Evolutionary conservation across 768 basidiomycete genomes (phyloP).

Genomic region (Boletus tylopilopsis): DNA sequence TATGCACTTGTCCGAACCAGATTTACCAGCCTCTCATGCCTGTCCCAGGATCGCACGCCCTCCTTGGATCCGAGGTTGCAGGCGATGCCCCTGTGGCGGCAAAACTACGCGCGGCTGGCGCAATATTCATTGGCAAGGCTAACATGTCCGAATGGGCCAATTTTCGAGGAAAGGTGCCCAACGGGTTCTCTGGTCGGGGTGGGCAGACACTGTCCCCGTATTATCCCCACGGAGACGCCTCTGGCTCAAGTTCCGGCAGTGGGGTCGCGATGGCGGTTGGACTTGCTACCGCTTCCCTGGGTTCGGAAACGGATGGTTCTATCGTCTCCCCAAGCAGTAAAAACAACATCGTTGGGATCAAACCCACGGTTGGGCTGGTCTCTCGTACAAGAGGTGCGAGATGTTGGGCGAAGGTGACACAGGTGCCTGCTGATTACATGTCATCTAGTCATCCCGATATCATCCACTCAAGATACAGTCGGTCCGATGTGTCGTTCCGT

Average conservation of each 20-base stretch:
- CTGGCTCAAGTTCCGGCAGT: constrained; percentile 43
- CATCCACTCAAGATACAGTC: constrained; percentile 53
- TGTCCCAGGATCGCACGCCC: constrained; percentile 31
- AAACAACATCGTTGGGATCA: constrained; percentile 42
- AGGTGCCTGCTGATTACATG: neutral
- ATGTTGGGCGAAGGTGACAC: neutral
- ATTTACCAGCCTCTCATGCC: neutral
- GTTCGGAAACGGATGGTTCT: constrained; percentile 49
- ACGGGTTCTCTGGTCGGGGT: constrained; percentile 45
- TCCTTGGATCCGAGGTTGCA: constrained; percentile 34
- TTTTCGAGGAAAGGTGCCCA: constrained; percentile 36
- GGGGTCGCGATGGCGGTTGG: constrained; percentile 42
- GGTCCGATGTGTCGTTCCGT: constrained; percentile 56
- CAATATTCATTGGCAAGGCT: constrained; percentile 41
- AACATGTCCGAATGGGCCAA: constrained; percentile 46
- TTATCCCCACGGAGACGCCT: constrained; percentile 38
- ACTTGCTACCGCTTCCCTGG: constrained; percentile 40
- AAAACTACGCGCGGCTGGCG: constrained; percentile 30
- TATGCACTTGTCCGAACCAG: constrained; percentile 1
- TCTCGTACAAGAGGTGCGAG: constrained; percentile 34
- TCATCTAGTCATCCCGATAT: constrained; percentile 51
- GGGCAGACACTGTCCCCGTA: constrained; percentile 43
- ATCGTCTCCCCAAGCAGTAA: constrained; percentile 41
- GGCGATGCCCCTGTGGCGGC: constrained; percentile 31
- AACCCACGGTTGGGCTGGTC: constrained; percentile 40